Conservation (phyloP, 1,284 basidiomycete genomes). For the Leccinum subspadiceum region DNA sequence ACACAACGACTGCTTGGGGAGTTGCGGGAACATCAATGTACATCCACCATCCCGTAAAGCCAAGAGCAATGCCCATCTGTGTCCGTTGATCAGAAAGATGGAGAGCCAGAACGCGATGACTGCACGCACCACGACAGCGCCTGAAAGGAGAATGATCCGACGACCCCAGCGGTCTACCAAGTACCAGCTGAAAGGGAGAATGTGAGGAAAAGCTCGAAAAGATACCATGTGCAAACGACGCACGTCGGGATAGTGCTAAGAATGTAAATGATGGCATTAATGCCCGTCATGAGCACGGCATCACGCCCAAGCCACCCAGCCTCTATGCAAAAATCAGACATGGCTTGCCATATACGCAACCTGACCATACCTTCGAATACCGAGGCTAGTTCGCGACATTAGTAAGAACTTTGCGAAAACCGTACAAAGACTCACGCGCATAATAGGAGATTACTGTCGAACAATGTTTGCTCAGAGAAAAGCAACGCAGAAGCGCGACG, state of each 20-base stretch:
- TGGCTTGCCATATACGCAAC: not conserved
- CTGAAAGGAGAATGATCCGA: conserved; percentile 86
- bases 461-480: conserved; percentile 10
- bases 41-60: conserved; percentile 90
- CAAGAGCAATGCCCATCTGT: conserved; percentile 77
- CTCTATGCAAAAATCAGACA: conserved; percentile 48
- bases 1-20: conserved; percentile 86
- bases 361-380: conserved; percentile 73
- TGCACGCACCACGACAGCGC: conserved; percentile 75
- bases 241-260: conserved; percentile 81
- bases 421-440: conserved; percentile 61
- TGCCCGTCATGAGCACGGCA: conserved; percentile 96
- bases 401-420: conserved; percentile 9
- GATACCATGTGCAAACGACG: conserved; percentile 26
- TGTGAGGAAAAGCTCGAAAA: conserved; percentile 2
- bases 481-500: not conserved
- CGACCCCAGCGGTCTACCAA: conserved; percentile 93
- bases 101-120: conserved; percentile 2
- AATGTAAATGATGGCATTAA: conserved; percentile 88
- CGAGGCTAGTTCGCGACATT: conserved; percentile 46
- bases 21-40: conserved; percentile 86
- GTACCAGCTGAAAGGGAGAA: conserved; percentile 71
- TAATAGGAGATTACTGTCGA: conserved; percentile 88
- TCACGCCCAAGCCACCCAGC: conserved; percentile 98
- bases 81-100: conserved; percentile 3